Evolutionary conservation across 768 basidiomycete genomes (phyloP), one percentile per base, ranked within the genome.

Genomic region (Mycena sanguinolenta): DNA sequence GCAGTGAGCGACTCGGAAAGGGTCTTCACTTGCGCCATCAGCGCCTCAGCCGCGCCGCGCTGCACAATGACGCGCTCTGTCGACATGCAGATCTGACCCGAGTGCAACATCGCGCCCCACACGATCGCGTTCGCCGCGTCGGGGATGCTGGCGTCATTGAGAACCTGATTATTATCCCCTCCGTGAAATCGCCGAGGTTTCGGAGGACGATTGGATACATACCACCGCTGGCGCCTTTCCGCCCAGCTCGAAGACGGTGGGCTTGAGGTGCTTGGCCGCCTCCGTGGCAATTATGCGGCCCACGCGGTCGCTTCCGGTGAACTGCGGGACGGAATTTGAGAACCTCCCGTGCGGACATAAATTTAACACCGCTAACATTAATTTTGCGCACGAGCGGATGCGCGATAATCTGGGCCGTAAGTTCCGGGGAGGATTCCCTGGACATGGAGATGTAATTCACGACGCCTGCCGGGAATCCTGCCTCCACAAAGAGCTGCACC

Each of bases 51-150:
- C 14, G 84, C 78, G 10, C 76, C 79, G 21, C 82, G 77, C 70
- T 88, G 86, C 34, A 84, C 85, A 52, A 90, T 86, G n/a, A 89
- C 84, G 9, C 88, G 85, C 73, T 88, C 87, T 10, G 87, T 85
- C 1, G 88, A 87, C 86, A 90, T 88, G 78, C 88, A 90, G 50
- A 89, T 81, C 78, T 89, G 88, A 0, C 89, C 88, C 13, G 85
- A 86, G 74, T 86, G 80, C 0, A 82, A 59, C 73, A 88, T 79
- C 4, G 87, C 82, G 21, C 84, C 84, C 34, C 71, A 81, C 0
- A 82, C 81, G 57, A 88, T 84, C 3, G 81, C 83, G 64, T 85
- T 85, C 0, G 90, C 88, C 0, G 90, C 90, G 49, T 86, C 80
- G 12, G 80, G 74, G 27, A 90, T 71, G 73, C 90, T 82, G 1